phyloP scores from a whole-genome alignment of 441 rosid genomes.

The Syzygium syzygioides region DNA sequence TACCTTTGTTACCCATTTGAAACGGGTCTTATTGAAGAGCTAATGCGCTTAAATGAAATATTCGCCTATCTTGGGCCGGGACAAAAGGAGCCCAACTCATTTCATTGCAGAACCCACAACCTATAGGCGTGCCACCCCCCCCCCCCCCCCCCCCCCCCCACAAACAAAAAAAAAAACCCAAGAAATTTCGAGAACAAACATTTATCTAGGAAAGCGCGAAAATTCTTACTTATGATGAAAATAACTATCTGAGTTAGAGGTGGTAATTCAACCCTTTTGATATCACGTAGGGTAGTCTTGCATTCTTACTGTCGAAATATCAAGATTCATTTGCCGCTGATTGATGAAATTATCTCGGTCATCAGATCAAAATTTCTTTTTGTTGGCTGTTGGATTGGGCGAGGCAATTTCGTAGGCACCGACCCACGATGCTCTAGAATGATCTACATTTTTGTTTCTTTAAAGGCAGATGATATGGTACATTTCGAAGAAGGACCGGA shows the following conservation, averaged over 20 bases:
- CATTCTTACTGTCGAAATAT: background rate
- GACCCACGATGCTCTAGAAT: background rate
- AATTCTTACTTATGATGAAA: background rate
- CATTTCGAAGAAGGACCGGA: background rate
- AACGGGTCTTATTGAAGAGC: background rate
- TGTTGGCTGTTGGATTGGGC: background rate
- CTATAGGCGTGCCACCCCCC: background rate
- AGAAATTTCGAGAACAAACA: background rate
- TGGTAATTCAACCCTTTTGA: background rate
- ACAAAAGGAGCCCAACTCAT: background rate
- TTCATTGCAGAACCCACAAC: background rate
- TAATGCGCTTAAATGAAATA: background rate
- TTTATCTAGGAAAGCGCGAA: background rate
- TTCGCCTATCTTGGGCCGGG: background rate
- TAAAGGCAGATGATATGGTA: background rate
- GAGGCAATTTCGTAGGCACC: background rate
- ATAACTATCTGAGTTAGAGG: background rate
- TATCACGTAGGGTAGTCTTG: background rate
- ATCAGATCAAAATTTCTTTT: background rate
- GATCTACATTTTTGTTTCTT: background rate
- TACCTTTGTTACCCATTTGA: background rate
- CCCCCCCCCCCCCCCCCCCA: background rate
- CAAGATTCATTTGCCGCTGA: background rate
- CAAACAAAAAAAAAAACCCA: background rate
- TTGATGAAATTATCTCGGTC: background rate